Evolutionary conservation across 257 asterid genomes (phyloP).

Genomic region (Solanum bulbocastanum): DNA sequence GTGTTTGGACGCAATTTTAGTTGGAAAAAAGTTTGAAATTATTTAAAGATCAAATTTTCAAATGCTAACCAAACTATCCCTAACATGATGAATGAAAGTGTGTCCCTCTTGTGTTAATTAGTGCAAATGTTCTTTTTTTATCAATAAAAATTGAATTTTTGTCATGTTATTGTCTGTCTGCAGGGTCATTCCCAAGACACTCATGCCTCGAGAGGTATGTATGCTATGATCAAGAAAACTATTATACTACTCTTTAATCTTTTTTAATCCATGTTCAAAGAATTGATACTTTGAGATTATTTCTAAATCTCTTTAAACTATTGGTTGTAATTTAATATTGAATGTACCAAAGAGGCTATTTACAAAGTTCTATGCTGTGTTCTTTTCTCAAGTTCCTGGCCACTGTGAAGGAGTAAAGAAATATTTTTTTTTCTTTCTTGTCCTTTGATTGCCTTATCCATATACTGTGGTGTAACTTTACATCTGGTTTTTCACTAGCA

Average conservation of each 20-base stretch:
- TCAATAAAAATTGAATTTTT: constrained; percentile 23
- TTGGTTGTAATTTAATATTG: neutral
- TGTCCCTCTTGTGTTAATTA: neutral
- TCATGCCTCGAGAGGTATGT: constrained; percentile 98
- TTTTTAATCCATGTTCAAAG: neutral
- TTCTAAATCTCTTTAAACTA: neutral
- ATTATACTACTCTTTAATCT: neutral
- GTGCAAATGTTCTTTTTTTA: neutral
- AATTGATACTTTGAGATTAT: neutral
- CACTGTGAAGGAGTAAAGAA: neutral
- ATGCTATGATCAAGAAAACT: constrained; percentile 22
- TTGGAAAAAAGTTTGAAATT: neutral
- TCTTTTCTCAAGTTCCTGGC: neutral
- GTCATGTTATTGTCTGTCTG: constrained; percentile 60
- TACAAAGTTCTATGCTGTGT: neutral
- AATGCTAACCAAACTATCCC: neutral
- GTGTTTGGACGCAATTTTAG: neutral
- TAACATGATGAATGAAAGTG: neutral
- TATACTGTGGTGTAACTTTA: constrained; percentile 6
- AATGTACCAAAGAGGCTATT: neutral
- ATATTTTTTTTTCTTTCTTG: constrained; percentile 1
- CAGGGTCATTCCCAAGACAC: constrained; percentile 99
- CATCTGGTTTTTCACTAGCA: constrained; percentile 23
- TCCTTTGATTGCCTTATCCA: constrained; percentile 38
- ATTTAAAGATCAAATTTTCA: neutral